Percentiles rank a stretch among this genome's conserved stretches.
Conservation (phyloP, 2,329 filamentous ascomycete genomes). For the Fusarium veterinarium region DNA sequence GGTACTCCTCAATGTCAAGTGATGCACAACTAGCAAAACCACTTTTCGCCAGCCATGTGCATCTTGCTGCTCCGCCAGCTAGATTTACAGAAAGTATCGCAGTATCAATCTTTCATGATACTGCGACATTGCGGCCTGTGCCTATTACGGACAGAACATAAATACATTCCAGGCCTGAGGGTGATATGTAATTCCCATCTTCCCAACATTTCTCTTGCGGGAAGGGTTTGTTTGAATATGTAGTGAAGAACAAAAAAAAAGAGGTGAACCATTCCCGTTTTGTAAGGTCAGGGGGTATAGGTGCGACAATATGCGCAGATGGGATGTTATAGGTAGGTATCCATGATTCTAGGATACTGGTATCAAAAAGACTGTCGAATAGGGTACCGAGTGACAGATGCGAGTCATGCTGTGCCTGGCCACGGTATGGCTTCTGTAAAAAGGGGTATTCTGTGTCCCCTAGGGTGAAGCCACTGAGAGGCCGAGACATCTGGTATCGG, state of each 20-base stretch:
- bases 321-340: conserved; percentile 34
- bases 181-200: conserved; percentile 38
- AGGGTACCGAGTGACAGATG: conserved; percentile 34
- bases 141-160: conserved; percentile 24
- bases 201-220: conserved; percentile 22
- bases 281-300: conserved; percentile 42
- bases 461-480: conserved; percentile 14
- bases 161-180: conserved; percentile 38
- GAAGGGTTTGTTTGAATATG: conserved; percentile 38
- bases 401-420: conserved; percentile 15
- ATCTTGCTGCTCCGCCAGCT: conserved; percentile 35
- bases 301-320: conserved; percentile 44
- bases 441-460: conserved; percentile 7
- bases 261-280: conserved; percentile 27
- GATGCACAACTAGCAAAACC: conserved; percentile 43
- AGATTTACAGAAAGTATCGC: conserved; percentile 44
- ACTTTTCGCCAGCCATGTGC: conserved; percentile 31
- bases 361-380: conserved; percentile 42
- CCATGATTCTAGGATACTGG: conserved; percentile 39
- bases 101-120: conserved; percentile 41
- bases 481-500: conserved; percentile 38
- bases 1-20: conserved; percentile 18
- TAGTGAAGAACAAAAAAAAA: conserved; percentile 41
- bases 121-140: conserved; percentile 37
- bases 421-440: conserved; percentile 19